Base-by-base conservation (phyloP, 2,329 filamentous ascomycete species). In the Sclerotinia trifoliorum region DNA sequence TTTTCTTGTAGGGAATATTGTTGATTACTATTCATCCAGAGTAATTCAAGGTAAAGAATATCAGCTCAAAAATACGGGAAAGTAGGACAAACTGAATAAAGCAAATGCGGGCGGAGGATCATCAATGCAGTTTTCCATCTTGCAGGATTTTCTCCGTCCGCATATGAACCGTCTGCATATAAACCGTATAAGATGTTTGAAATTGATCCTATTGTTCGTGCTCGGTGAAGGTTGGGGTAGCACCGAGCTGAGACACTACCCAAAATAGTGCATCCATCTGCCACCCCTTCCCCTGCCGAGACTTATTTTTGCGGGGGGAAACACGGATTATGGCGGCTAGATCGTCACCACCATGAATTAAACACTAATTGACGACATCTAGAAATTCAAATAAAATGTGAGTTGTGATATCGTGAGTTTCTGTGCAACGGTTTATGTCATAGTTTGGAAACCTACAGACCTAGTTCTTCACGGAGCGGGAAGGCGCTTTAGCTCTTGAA, bases 41-140 rank as follows among this genome's bases (percentile, higher is more conserved):
- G 15, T 32, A 29, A 5, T 11, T 8, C 0, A 2, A 0, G 0
- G 5, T 46, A 6, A 6, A 21, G 24, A 60, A 21, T 46, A 2
- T 5, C 10, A 48, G 10, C 8, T 60, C 15, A 1, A 10, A n/a
- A 48, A n/a, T 5, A 32, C 1, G 11, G 24, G 19, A 5, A 60
- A 60, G 57, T 5, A 26, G 57, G 26, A 4, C 5, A 13, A n/a
- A 5, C 19, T 61, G 24, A 1, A 61, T 1, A 49, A 61, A 61
- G 26, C 42, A 48, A 48, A 61, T 48, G 32, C n/a, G 21, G 11
- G 10, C 19, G 0, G 39, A 4, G 42, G 26, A 49, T 8, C 7
- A 21, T 32, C 15, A n/a, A 49, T 61, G 58, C 8, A 49, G 58
- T 21, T 61, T 19, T 35, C 58, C 58, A 2, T 17, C 2, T 39